Evolutionary conservation across 2,329 filamentous ascomycete species (phyloP), one percentile per base, ranked within the genome.

Genomic region (Fusarium siculi): DNA sequence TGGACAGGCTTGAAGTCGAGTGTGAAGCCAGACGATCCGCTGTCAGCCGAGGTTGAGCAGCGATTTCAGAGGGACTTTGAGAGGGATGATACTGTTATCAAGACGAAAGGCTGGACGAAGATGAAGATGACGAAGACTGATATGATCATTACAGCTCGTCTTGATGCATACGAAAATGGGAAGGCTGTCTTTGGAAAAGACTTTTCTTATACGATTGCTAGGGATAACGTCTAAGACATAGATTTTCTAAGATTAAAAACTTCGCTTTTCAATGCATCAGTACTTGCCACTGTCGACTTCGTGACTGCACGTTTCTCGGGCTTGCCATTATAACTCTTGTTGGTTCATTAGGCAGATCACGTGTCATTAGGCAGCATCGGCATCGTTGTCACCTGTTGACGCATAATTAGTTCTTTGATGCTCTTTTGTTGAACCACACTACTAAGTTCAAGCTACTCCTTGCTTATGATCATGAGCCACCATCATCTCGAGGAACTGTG

Each of bases 61-160:
- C 9, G 42, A 1, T 63, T 47, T 3, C 36, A 36, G 5, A 59
- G 60, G 15, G 53, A 63, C 9, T 63, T 63, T 21, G 21, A 47
- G 9, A 37, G 60, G 2, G 53, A 14, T 32, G 42, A 34, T 2
- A 36, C 36, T 16, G n/a, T 28, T 16, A 43, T 63, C 15, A 59
- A 63, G 12, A 59, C 40, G 0, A 34, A 36, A 14, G 60, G 60
- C 2, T 63, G 60, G 60, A 59, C 42, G 2, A 59, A 37, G 16
- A 63, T 63, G 60, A 59, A 21, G 4, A 63, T 59, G 60, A 49
- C 60, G 7, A n/a, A 23, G 7, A 63, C 19, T 7, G 42, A 39
- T 19, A 63, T 63, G 53, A 15, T 49, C 0, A 63, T 59, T 1
- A 49, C 60, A 1, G 60, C 60, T 16, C 42, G 42, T 19, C 32